Conservation (phyloP, 2,329 filamentous ascomycete species). For the Fusarium coffeatum region DNA sequence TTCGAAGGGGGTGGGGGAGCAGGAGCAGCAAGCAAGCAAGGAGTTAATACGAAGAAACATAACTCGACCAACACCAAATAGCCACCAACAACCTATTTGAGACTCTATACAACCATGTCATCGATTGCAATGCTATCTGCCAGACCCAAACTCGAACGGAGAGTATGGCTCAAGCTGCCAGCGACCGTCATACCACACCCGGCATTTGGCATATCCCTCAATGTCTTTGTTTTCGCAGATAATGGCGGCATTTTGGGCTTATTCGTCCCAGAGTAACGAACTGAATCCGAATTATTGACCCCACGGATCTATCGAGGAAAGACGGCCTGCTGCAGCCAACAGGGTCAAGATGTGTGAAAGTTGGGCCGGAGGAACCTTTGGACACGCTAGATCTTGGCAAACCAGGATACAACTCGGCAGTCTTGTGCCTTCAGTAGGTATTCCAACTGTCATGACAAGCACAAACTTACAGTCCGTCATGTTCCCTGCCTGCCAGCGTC, state of each 20-base stretch:
- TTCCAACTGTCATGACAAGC: neutral
- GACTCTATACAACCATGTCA: neutral
- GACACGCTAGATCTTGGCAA: conserved; percentile 16
- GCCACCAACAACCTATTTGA: conserved; percentile 23
- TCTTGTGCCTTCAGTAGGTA: conserved; percentile 5
- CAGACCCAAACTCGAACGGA: neutral
- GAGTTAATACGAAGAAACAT: conserved; percentile 24
- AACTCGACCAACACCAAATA: conserved; percentile 12
- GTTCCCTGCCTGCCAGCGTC: conserved; percentile 7
- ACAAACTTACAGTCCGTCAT: conserved; percentile 3
- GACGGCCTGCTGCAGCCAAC: conserved; percentile 7
- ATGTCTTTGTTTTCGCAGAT: neutral
- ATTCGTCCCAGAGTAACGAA: conserved; percentile 1
- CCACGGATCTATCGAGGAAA: conserved; percentile 10
- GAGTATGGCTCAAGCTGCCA: neutral
- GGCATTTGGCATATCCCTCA: neutral
- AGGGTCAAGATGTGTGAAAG: conserved; percentile 13
- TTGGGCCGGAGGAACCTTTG: conserved; percentile 15
- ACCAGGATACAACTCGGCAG: conserved; percentile 22
- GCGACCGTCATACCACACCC: conserved; percentile 2
- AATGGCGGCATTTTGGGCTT: conserved; percentile 11
- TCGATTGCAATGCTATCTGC: neutral
- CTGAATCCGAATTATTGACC: neutral
- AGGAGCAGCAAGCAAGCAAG: conserved; percentile 14
- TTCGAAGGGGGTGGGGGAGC: conserved; percentile 11